Evolutionary conservation across 2,329 filamentous ascomycete genomes (phyloP), one percentile per base, ranked within the genome.

Genomic region (Exophiala bonariae): DNA sequence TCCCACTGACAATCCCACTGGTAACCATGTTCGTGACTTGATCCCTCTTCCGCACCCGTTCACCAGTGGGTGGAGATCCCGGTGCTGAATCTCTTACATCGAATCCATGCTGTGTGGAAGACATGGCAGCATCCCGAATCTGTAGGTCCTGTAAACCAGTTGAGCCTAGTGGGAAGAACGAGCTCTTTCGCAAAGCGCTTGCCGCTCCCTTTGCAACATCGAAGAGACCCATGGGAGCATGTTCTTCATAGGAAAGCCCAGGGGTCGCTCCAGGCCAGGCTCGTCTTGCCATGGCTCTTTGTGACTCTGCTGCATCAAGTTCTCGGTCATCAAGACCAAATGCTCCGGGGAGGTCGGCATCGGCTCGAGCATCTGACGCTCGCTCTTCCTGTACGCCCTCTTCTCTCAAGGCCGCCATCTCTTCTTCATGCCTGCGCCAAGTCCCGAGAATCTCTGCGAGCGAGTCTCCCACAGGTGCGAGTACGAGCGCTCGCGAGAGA

Each of bases 21-120:
- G 78, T 82, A 4, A 83, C 81, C 64, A 81, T 81, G 66, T 75
- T 83, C 49, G 80, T 80, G 38, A 85, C 79, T 67, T 83, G 65
- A 61, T 77, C 74, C 49, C 74, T 62, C 57, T 76, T 77, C 33
- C 74, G 63, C 13, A 75, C 67, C 33, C 56, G 52, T 66, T 64
- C 43, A 48, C 54, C 51, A 41, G 59, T 44, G 26, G 41, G 35
- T n/a, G 47, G 38, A 20, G 47, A 23, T 16, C 50, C 28, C 18
- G 55, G 41, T 16, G 19, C 16, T 10, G 37, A n/a, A 28, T 49
- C 49, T 5, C 54, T 52, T 11, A 19, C 36, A 51, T 50, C 19
- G 10, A 41, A 14, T 3, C 22, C 16, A 20, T 50, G 39, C 30
- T 35, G 32, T 26, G 17, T 3, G 23, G 3, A 19, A 3, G 42